Percentiles rank a stretch among this genome's conserved stretches.
Evolutionary conservation across 139 green algal genomes (phyloP).

Genomic region (Ettlia oleoabundans): DNA sequence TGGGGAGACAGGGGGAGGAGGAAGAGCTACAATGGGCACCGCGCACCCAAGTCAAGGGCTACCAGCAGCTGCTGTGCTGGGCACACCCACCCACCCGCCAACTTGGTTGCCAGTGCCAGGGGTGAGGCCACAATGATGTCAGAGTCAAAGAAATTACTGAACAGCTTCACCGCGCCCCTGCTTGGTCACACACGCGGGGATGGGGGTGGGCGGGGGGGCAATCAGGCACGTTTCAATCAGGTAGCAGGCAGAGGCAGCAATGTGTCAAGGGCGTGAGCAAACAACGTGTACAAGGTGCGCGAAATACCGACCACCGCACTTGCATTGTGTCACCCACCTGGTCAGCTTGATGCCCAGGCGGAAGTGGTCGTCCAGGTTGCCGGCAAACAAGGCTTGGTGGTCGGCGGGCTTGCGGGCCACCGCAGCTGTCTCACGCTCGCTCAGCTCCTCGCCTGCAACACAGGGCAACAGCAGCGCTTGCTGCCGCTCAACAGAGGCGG

Average conservation of each 20-base stretch:
- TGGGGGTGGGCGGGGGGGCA: background rate
- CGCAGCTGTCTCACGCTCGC: slow-evolving; percentile 28
- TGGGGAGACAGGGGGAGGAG: background rate
- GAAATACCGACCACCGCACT: no score
- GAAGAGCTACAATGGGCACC: background rate
- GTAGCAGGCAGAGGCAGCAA: no score
- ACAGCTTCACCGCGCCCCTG: slow-evolving; percentile 78
- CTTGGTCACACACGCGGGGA: background rate
- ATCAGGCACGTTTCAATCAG: background rate
- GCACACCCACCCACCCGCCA: slow-evolving; percentile 53
- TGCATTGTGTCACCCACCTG: slow-evolving; percentile 49
- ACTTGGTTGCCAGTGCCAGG: slow-evolving; percentile 84
- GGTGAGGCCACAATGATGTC: slow-evolving; percentile 97
- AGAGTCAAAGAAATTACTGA: slow-evolving; percentile 80
- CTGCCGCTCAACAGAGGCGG: no score
- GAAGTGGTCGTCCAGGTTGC: slow-evolving; percentile 97
- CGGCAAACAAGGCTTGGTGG: slow-evolving; percentile 82
- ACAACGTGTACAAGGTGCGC: no score
- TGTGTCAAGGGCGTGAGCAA: no score
- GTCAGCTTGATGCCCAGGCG: slow-evolving; percentile 94
- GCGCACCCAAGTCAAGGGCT: background rate
- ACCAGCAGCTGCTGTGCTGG: no score
- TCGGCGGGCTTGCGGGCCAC: slow-evolving; percentile 75
- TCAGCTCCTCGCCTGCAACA: slow-evolving; percentile 17
- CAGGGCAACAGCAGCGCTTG: background rate